phyloP scores from a whole-genome alignment of 2,329 filamentous ascomycete species.

The Aspergillus transmontanensis region DNA sequence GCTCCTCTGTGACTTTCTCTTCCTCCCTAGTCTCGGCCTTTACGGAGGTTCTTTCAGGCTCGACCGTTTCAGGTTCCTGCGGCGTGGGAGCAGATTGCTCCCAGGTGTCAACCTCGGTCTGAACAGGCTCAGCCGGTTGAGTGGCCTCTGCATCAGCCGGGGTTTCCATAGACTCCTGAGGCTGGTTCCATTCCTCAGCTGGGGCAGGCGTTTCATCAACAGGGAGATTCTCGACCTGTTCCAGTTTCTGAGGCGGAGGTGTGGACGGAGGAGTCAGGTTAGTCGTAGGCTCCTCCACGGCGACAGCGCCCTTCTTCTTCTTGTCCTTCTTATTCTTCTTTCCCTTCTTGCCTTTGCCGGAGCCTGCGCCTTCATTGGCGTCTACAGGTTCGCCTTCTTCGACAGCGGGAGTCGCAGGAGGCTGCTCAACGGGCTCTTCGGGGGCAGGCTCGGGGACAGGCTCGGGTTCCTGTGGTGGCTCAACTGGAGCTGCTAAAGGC shows the following conservation, averaged over 20 bases:
- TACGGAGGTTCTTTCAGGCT: neutral
- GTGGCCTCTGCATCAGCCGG: neutral
- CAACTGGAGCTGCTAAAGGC: neutral
- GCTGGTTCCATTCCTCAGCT: slow-evolving; percentile 9
- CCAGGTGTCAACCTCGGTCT: slow-evolving; percentile 14
- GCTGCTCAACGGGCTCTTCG: slow-evolving; percentile 2
- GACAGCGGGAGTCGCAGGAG: neutral
- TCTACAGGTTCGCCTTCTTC: slow-evolving; percentile 7
- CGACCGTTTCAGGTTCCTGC: slow-evolving; percentile 9
- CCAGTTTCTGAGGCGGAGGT: slow-evolving; percentile 32
- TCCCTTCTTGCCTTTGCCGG: slow-evolving; percentile 15
- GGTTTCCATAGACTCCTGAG: neutral
- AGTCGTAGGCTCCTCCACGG: slow-evolving; percentile 27
- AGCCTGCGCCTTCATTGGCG: neutral
- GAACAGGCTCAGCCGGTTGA: neutral
- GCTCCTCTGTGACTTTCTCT: neutral
- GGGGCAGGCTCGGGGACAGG: neutral
- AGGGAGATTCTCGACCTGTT: slow-evolving; percentile 16
- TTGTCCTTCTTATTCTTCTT: slow-evolving; percentile 37
- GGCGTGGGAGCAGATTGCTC: slow-evolving; percentile 14
- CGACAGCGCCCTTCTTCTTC: slow-evolving; percentile 25
- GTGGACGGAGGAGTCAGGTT: slow-evolving; percentile 43
- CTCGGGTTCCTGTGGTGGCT: neutral
- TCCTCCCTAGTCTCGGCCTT: slow-evolving; percentile 1
- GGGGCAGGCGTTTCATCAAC: slow-evolving; percentile 8